phyloP scores from a whole-genome alignment of 176 grass and related monocot genomes.

The Oryza nivara region DNA sequence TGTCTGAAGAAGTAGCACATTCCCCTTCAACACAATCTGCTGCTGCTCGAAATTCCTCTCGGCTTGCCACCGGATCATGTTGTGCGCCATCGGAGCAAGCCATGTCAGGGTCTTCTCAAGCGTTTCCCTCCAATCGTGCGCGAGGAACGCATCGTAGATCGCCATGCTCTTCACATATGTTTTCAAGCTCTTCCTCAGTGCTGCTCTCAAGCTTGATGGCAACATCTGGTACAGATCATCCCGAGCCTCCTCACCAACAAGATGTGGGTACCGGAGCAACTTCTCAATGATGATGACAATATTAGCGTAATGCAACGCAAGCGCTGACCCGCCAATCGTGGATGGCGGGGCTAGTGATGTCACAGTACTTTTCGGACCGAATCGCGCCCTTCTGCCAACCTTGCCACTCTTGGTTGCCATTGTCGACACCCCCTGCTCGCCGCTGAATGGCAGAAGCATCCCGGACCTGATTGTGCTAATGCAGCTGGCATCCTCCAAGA shows the following conservation, averaged over 20 bases:
- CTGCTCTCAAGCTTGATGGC: slow-evolving; percentile 63
- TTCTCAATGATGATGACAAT: slow-evolving; percentile 93
- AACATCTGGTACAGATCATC: slow-evolving; percentile 97
- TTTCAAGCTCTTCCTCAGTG: slow-evolving; percentile 57
- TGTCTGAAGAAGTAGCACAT: slow-evolving; percentile 78
- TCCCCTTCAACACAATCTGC: slow-evolving; percentile 70
- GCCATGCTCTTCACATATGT: slow-evolving; percentile 66
- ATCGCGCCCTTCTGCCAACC: slow-evolving; percentile 27
- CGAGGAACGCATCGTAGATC: slow-evolving; percentile 90
- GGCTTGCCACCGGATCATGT: slow-evolving; percentile 87
- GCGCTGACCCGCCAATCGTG: slow-evolving; percentile 78
- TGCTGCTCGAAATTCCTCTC: slow-evolving; percentile 96
- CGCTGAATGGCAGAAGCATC: slow-evolving; percentile 56
- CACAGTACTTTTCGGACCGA: slow-evolving; percentile 79
- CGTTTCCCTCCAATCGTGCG: slow-evolving; percentile 86
- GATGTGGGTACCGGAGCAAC: slow-evolving; percentile 83
- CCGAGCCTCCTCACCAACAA: slow-evolving; percentile 89
- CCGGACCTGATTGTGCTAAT: slow-evolving; percentile 60
- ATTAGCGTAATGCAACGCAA: slow-evolving; percentile 87
- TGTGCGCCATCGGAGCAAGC: slow-evolving; percentile 87
- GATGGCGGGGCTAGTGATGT: slow-evolving; percentile 65
- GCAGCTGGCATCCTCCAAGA: slow-evolving; percentile 64
- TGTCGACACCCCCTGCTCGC: slow-evolving; percentile 36
- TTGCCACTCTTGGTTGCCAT: slow-evolving; percentile 31
- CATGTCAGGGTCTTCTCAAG: slow-evolving; percentile 79